Percentiles rank a stretch among this genome's conserved stretches.
Conservation (phyloP, 1,139 yeast genomes). For the Nematodospora anomalae region DNA sequence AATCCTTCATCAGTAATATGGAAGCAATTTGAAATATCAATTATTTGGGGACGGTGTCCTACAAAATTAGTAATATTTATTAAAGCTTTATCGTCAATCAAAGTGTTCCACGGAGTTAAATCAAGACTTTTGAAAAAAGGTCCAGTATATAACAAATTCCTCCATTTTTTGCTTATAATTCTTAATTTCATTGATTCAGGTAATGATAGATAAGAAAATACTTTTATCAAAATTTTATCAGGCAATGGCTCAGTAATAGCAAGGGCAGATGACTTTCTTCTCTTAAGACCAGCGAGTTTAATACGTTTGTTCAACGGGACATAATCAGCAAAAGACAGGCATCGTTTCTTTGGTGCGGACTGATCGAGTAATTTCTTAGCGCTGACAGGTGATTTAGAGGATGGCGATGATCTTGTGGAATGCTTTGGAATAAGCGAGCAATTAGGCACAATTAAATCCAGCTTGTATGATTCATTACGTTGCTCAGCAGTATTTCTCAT, state of each 20-base stretch:
- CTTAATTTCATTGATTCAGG: slow-evolving; percentile 60
- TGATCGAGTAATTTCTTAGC: too few species aligned
- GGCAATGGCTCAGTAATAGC: slow-evolving; percentile 56
- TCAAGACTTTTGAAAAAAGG: slow-evolving; percentile 33
- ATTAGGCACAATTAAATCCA: slow-evolving; percentile 12
- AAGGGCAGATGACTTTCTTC: slow-evolving; percentile 59
- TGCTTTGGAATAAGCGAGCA: slow-evolving; percentile 16
- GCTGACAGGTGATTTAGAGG: not conserved
- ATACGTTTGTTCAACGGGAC: slow-evolving; percentile 54
- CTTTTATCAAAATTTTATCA: slow-evolving; percentile 52
- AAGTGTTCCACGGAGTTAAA: slow-evolving; percentile 59
- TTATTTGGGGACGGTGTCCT: slow-evolving; percentile 61
- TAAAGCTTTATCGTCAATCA: slow-evolving; percentile 57
- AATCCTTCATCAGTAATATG: slow-evolving; percentile 77
- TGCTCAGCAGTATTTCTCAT: slow-evolving; percentile 61
- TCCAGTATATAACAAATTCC: slow-evolving; percentile 44
- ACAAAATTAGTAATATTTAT: slow-evolving; percentile 65
- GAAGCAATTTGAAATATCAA: slow-evolving; percentile 71
- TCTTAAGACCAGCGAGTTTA: slow-evolving; percentile 40
- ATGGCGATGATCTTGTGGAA: slow-evolving; percentile 21
- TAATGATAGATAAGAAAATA: slow-evolving; percentile 53
- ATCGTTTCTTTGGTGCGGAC: not conserved
- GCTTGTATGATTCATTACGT: slow-evolving; percentile 27
- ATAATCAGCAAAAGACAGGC: slow-evolving; percentile 23
- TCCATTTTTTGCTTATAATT: slow-evolving; percentile 62